Base-by-base conservation (phyloP, 208 protist species). In the Tritrichomonas foetus region DNA sequence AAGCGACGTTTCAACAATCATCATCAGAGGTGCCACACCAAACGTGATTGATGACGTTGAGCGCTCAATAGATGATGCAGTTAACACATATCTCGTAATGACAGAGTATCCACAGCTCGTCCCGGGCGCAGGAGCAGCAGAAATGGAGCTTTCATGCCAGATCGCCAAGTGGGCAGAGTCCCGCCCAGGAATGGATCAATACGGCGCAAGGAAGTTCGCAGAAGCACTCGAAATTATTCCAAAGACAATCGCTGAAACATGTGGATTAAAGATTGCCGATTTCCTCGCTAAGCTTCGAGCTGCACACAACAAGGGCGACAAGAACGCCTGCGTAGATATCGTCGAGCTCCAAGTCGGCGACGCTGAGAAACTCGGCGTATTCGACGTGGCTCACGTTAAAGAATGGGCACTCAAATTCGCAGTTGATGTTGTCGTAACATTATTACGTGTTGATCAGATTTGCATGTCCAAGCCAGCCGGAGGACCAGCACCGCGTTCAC, bases 1-100 rank as follows among this genome's bases (percentile, higher is more conserved):
- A 49, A 49, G 47, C 25, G 44, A 41, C 0, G 95, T 99, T 30
- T 98, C 98, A 13, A 99, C 99, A 20, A 98, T 99, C 94, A 96
- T 99, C 75, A 96, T 99, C 33, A 97, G 99, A 66, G 98, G 98
- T 92, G 97, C 98, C 20, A 99, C 99, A 66, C 95, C 98, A 93
- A 99, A 99, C 95, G 95, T 99, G 94, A 96, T 99, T 27, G 98
- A 99, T 94, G 98, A 99, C 94, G 94, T 98, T 49, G 96, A 97
- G 94, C 94, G 97, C 44, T 97, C 97, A 3, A 96, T 98, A 78
- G 96, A 94, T 98, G 96, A 99, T 95, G 98, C 98, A 74, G 98
- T 99, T 39, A 99, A 99, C 95, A 97, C 98, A 11, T 99, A 98
- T 96, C 99, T 99, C 96, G 96, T 97, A 8, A 95, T 99, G 61